A percentile compares a stretch with the other conserved stretches of the same genome.
These are phyloP conservation scores for apple (Malus domestica) DNA, from an alignment of 306 rosid species.

Conservation along the genomic window ASM211411v1 NC_041799.1:40642501-40643000, in stretches of 20 bases:
- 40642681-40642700: too few species aligned
- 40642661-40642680: too few species aligned
- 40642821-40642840: background rate
- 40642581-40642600: background rate
- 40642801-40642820: background rate
- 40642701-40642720: too few species aligned
- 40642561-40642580: background rate
- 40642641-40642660: too few species aligned
- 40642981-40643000: background rate
- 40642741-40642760: too few species aligned
- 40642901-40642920: background rate
- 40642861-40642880: background rate
- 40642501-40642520: background rate
- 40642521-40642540: background rate
- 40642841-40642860: background rate
- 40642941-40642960: background rate
- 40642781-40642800: too few species aligned
- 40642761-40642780: too few species aligned
- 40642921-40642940: too few species aligned
- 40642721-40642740: too few species aligned
- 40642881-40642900: background rate
- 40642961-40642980: background rate
- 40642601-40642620: background rate
- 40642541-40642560: background rate
- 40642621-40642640: background rate